Evolutionary conservation across 2,329 filamentous ascomycete species (phyloP).

Genomic region (Colletotrichum tanaceti): DNA sequence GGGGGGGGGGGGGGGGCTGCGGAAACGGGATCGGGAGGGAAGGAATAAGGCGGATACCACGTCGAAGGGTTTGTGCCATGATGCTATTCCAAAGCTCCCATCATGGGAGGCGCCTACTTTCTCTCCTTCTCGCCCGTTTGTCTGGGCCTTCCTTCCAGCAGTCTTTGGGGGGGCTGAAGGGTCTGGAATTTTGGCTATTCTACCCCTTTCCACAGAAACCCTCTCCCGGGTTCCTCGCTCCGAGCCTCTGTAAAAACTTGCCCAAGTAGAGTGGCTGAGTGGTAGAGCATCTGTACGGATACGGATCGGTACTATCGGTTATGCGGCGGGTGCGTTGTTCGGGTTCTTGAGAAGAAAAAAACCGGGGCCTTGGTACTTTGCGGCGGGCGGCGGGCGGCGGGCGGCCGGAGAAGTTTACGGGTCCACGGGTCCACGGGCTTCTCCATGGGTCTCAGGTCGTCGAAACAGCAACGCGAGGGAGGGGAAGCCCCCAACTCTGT

Average conservation of each 20-base stretch:
- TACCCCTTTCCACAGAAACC: constrained; percentile 21
- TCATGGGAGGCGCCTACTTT: constrained; percentile 12
- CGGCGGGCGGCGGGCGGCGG: background rate
- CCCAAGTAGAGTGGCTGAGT: no score
- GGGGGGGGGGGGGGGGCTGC: no score
- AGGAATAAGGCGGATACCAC: constrained; percentile 26
- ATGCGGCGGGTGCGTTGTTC: constrained; percentile 18
- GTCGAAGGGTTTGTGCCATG: constrained; percentile 15
- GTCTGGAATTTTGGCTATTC: constrained; percentile 9
- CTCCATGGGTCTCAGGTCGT: constrained; percentile 10
- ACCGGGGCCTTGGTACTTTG: constrained; percentile 10
- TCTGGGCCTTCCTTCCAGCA: background rate
- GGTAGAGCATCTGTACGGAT: no score
- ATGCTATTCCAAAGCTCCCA: background rate
- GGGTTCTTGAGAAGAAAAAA: constrained; percentile 13
- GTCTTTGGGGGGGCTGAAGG: background rate
- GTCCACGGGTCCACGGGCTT: constrained; percentile 22
- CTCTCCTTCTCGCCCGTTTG: background rate
- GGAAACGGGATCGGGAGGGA: constrained; percentile 19
- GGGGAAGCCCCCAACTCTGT: constrained; percentile 28
- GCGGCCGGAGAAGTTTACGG: constrained; percentile 32
- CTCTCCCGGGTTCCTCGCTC: no score
- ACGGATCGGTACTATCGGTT: background rate
- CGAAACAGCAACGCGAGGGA: background rate
- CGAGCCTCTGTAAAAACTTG: no score